Evolutionary conservation across 257 asterid genomes (phyloP), one percentile per base, ranked within the genome.

Genomic region (Thymus mandschuricus): DNA sequence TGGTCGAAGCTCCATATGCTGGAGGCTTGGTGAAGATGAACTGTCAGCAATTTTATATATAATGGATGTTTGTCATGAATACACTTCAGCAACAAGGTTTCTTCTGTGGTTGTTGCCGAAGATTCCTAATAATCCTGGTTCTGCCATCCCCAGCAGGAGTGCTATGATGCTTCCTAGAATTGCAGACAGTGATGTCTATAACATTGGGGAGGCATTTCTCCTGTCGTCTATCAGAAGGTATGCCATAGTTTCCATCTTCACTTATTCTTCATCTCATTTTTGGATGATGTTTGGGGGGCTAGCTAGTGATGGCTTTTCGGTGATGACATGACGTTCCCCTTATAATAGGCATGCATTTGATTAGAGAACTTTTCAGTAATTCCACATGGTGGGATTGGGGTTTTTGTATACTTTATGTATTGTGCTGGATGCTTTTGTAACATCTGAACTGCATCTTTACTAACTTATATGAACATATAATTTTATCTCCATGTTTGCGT

Each of bases 11-110:
- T 73, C 90, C 59, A 70, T 66, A 6, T 75, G 75, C 61, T 95
- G 98, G 99, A 92, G 87, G 83, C 92, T 95, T 66, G 92, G 98
- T 60, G 98, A 92, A 82, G 95, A 92, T 75, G 97, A 90, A 61
- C 69, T 95, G 55, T 89, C 92, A n/a, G 69, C 82, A 45, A 84
- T 92, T 57, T 81, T 95, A 76, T 95, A 90, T 79, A 75, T 95
- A 81, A 83, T 92, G 93, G 99, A 95, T 82, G 75, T 82, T 60
- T 92, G 94, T 75, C 77, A 84, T 76, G 99, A 95, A 72, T 86
- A 83, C 52, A 86, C 87, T 60, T 81, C 89, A 60, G 96, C 95
- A 27, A 78, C 71, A 56, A 87, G 82, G 89, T 90, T 95, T 84
- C 97, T 95, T 76, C 82, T 88, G 5, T 92, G 96, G 97, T 80